Conservation (phyloP, 2,329 filamentous ascomycete species). For the Claviceps pazoutovae region DNA sequence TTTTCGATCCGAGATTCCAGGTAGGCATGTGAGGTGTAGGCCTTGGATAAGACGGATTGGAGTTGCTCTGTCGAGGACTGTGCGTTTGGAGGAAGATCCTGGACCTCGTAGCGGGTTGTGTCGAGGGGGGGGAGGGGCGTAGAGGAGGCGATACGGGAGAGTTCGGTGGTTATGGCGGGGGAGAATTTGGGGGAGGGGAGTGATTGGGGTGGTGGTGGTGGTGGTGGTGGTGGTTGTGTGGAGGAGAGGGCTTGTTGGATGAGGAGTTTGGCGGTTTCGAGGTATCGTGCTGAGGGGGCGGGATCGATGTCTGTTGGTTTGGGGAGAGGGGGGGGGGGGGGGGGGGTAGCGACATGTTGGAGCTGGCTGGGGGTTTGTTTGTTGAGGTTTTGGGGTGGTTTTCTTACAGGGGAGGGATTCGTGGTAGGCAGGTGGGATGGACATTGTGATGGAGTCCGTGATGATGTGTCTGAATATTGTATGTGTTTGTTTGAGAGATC, state of each 20-base stretch:
- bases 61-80: conserved; percentile 23
- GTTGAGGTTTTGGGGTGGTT: neutral
- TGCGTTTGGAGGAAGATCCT: conserved; percentile 29
- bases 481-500: too few relatives aligned
- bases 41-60: conserved; percentile 47
- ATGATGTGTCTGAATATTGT: too few relatives aligned
- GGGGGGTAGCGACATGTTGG: neutral
- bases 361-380: neutral
- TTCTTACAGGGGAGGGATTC: conserved; percentile 67
- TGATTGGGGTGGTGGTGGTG: neutral
- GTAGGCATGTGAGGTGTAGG: conserved; percentile 38
- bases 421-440: conserved; percentile 36
- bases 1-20: conserved; percentile 36
- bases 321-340: neutral
- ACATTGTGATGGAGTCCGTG: conserved; percentile 4
- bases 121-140: conserved; percentile 46
- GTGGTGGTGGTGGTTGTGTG: neutral
- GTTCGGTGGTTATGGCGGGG: neutral
- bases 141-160: conserved; percentile 38
- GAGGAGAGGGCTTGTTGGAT: conserved; percentile 46
- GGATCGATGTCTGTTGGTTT: conserved; percentile 59
- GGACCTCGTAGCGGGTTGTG: conserved; percentile 68
- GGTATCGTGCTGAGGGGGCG: conserved; percentile 48
- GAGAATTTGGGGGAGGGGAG: neutral
- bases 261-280: conserved; percentile 53